Conservation (phyloP, 1,139 yeast species). For the Geotrichum phurueaensis region DNA sequence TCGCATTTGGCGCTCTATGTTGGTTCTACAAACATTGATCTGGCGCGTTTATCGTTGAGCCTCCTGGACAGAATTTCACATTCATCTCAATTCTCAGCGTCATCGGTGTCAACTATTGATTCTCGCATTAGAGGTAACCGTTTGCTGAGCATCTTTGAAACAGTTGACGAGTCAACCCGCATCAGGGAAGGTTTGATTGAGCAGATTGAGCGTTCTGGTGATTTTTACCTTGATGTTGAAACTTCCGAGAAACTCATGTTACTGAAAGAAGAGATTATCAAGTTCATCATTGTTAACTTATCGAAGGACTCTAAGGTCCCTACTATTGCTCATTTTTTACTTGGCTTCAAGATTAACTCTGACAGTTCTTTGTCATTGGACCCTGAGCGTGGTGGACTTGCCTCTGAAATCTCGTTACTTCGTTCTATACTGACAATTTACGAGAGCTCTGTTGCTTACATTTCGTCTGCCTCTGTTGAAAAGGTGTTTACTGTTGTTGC, state of each 20-base stretch:
- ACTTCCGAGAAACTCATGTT: conserved; percentile 34
- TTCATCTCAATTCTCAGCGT: conserved; percentile 46
- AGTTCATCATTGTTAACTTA: conserved; percentile 52
- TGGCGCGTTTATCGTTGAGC: conserved; percentile 51
- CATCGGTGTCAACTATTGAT: conserved; percentile 33
- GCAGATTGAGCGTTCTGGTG: conserved; percentile 52
- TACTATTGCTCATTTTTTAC: conserved; percentile 63
- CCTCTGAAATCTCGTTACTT: conserved; percentile 51
- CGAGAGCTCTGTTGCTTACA: conserved; percentile 42
- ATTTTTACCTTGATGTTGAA: conserved; percentile 25
- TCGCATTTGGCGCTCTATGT: conserved; percentile 68
- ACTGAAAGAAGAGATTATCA: conserved; percentile 53
- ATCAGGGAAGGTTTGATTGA: conserved; percentile 68
- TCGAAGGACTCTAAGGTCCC: conserved; percentile 40
- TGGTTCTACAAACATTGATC: conserved; percentile 46
- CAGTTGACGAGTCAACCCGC: conserved; percentile 61
- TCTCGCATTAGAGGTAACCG: conserved; percentile 51
- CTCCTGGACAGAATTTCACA: conserved; percentile 49
- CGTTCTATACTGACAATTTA: conserved; percentile 49
- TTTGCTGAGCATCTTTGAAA: conserved; percentile 64
- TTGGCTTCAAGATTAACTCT: conserved; percentile 57
- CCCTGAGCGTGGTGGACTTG: conserved; percentile 43
- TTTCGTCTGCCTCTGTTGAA: conserved; percentile 43
- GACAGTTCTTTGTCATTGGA: conserved; percentile 43
- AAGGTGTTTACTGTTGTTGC: conserved; percentile 54